phyloP scores from a whole-genome alignment of 805 yeast genomes.

The Torulaspora microellipsoides region DNA sequence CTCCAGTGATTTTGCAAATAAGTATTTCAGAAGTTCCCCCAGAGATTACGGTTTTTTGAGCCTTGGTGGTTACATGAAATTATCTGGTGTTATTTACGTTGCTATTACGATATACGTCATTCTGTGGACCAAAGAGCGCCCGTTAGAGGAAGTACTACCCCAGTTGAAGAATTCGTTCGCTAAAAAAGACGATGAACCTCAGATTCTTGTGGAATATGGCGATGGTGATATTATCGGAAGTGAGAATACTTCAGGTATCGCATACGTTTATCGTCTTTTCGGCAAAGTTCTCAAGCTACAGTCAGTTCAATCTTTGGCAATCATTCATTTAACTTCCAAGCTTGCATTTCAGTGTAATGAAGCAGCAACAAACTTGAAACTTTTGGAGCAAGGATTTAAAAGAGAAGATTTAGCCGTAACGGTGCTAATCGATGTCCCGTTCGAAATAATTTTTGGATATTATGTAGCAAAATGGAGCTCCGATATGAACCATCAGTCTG shows the following conservation, averaged over 20 bases:
- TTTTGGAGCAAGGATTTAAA: slow-evolving; percentile 85
- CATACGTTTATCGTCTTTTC: slow-evolving; percentile 61
- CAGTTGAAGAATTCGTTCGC: neutral
- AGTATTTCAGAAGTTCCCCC: slow-evolving; percentile 64
- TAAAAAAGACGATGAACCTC: slow-evolving; percentile 19
- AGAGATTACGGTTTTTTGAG: slow-evolving; percentile 60
- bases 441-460: slow-evolving; percentile 91
- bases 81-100: slow-evolving; percentile 74
- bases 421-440: slow-evolving; percentile 91
- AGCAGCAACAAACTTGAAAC: slow-evolving; percentile 87
- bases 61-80: slow-evolving; percentile 66
- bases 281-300: slow-evolving; percentile 60
- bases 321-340: slow-evolving; percentile 74
- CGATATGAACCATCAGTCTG: slow-evolving; percentile 37
- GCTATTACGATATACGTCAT: slow-evolving; percentile 59
- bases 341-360: slow-evolving; percentile 95
- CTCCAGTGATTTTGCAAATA: slow-evolving; percentile 89
- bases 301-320: slow-evolving; percentile 67
- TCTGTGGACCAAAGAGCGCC: slow-evolving; percentile 66
- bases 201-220: slow-evolving; percentile 16
- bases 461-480: slow-evolving; percentile 94
- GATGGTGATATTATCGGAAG: slow-evolving; percentile 31
- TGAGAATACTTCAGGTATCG: slow-evolving; percentile 36
- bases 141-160: slow-evolving; percentile 35
- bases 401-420: slow-evolving; percentile 92